Evolutionary conservation across 495 filamentous ascomycete species (phyloP).

Genomic region (Penicillium coprophilum): DNA sequence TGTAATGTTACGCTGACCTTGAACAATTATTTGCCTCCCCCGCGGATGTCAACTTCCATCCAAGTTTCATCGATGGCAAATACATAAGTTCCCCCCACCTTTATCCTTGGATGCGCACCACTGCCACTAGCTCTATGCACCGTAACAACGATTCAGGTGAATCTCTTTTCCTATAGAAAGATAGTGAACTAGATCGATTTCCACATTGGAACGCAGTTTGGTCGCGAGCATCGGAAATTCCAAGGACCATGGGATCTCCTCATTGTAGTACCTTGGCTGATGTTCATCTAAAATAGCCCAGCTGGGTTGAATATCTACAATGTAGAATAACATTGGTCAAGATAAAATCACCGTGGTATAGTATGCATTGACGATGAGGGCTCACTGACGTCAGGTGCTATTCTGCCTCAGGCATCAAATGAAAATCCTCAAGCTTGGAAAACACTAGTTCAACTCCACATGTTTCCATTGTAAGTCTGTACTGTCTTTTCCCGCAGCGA

Average conservation of each 20-base stretch:
- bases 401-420: constrained; percentile 18
- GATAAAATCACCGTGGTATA: neutral
- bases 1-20: neutral
- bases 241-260: neutral
- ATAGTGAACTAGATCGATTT: neutral
- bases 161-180: neutral
- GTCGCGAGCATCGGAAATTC: neutral
- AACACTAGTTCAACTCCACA: neutral
- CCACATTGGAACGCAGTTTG: neutral
- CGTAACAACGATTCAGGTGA: neutral
- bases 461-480: neutral
- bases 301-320: neutral
- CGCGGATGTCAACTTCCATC: constrained; percentile 11
- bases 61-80: constrained; percentile 18
- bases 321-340: neutral
- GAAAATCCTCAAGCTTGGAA: neutral
- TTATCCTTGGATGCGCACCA: neutral
- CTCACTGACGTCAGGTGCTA: constrained; percentile 27
- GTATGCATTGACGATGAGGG: constrained; percentile 1
- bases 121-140: constrained; percentile 3
- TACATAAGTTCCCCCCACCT: neutral
- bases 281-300: neutral
- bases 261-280: neutral
- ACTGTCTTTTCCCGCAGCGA: neutral
- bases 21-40: constrained; percentile 20